phyloP scores from a whole-genome alignment of 2,329 filamentous ascomycete species.

The Colletotrichum tamarilloi region DNA sequence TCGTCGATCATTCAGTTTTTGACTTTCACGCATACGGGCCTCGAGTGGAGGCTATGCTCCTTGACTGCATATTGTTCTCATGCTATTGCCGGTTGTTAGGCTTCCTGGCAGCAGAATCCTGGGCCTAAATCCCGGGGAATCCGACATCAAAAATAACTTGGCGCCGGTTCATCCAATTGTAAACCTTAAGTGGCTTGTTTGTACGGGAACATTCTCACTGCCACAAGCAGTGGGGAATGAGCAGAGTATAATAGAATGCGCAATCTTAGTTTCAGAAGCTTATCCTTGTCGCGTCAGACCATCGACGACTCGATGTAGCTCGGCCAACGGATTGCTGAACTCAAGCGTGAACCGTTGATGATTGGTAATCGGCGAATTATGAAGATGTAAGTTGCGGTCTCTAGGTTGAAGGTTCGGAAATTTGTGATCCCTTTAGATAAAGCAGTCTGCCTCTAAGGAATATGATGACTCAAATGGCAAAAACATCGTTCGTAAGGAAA shows the following conservation, averaged over 20 bases:
- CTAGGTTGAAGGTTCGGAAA: no score
- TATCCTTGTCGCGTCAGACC: background rate
- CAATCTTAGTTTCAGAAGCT: background rate
- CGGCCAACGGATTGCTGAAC: background rate
- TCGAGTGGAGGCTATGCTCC: background rate
- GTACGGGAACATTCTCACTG: background rate
- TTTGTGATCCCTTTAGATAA: no score
- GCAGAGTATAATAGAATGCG: conserved; percentile 10
- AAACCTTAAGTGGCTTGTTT: background rate
- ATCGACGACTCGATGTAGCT: no score
- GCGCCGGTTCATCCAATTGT: conserved; percentile 8
- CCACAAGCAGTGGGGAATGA: conserved; percentile 10
- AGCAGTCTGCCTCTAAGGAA: no score
- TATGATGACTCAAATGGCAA: no score
- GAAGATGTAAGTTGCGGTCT: no score
- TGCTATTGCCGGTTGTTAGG: background rate
- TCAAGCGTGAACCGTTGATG: no score
- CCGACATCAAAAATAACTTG: conserved; percentile 21
- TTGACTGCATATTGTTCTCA: background rate
- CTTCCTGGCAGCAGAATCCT: background rate
- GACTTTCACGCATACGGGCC: background rate
- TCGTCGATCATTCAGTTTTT: background rate
- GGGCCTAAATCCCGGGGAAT: conserved; percentile 1
- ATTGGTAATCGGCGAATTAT: no score
- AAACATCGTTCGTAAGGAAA: no score